A percentile compares a stretch with the other conserved stretches of the same genome.
phyloP scores from a whole-genome alignment of 306 rosid species.

The Corylus americana region DNA sequence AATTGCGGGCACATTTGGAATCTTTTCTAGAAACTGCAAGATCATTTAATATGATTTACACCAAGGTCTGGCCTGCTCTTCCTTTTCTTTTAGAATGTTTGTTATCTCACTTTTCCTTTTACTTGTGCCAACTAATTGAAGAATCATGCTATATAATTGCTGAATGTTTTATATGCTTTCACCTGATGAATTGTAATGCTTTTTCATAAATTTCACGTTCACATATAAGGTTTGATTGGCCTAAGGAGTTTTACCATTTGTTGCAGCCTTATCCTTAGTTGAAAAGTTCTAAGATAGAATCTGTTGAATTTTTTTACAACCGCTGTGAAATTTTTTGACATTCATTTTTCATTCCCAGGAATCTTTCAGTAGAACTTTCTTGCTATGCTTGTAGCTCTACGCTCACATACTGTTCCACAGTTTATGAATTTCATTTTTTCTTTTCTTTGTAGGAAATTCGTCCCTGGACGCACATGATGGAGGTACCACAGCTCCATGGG shows the following conservation, averaged over 20 bases:
- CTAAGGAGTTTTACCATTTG: not conserved
- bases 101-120: not conserved
- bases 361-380: not conserved
- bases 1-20: conserved; percentile 77
- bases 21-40: conserved; percentile 96
- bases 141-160: not conserved
- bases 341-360: not conserved
- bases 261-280: conserved; percentile 9
- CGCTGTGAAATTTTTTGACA: not conserved
- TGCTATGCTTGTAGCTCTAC: not conserved
- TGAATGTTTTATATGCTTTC: not conserved
- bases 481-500: conserved; percentile 98
- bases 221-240: not conserved
- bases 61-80: conserved; percentile 59
- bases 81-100: not conserved
- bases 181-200: not conserved
- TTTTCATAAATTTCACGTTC: not conserved
- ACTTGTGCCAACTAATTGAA: not conserved
- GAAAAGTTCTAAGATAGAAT: not conserved
- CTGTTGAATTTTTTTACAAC: not conserved
- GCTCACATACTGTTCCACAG: not conserved
- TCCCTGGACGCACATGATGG: conserved; percentile 99
- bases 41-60: conserved; percentile 79
- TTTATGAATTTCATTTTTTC: not conserved
- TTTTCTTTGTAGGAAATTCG: conserved; percentile 73